Evolutionary conservation across 345 rosid species (phyloP), one percentile per base, ranked within the genome.

Genomic region (Euclidium syriacum): DNA sequence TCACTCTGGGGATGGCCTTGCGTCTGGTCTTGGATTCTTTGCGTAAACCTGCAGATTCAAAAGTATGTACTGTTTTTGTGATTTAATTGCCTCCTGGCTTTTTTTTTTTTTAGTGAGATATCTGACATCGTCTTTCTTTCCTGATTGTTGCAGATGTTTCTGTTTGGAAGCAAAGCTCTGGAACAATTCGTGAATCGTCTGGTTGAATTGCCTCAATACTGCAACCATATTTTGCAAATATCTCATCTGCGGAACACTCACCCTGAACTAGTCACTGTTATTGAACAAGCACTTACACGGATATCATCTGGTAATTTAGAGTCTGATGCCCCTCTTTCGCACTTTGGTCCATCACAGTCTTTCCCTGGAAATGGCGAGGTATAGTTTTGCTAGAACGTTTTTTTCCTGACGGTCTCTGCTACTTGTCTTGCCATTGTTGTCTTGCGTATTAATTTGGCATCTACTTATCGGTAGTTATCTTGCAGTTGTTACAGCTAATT

Each of bases 41-140:
- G 53, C 91, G 99, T 27, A 94, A 90, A 73, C 99, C 97, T 55
- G 85, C 97, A 54, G 97, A 94, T 85, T 94, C 99, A 59, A 94
- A 94, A 86, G 99, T 94, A 73, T 27, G 58, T 34, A 12, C 62
- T 47, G 17, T 58, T n/a, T 65, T 57, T 50, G 18, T 44, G 24
- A 36, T 38, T 52, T 24, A 15, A 41, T 33, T 41, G 35, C 25
- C 12, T n/a, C 40, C 20, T 15, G 48, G 35, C 19, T 6, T 29
- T 24, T 49, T 15, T 25, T 14, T 26, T 24, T 49, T 15, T 25
- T 14, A 19, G 67, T 38, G 47, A 15, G 51, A 42, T 40, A 57
- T 71, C 10, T 40, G 14, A 58, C 60, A 56, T 56, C 10, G 17
- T 49, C 53, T 55, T 40, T 30, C 30, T 52, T 23, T 36, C 43